These are phyloP conservation scores for Fragaria ananassa DNA, from an alignment of 306 rosid genomes.

Conservation along the genomic window DNA sequence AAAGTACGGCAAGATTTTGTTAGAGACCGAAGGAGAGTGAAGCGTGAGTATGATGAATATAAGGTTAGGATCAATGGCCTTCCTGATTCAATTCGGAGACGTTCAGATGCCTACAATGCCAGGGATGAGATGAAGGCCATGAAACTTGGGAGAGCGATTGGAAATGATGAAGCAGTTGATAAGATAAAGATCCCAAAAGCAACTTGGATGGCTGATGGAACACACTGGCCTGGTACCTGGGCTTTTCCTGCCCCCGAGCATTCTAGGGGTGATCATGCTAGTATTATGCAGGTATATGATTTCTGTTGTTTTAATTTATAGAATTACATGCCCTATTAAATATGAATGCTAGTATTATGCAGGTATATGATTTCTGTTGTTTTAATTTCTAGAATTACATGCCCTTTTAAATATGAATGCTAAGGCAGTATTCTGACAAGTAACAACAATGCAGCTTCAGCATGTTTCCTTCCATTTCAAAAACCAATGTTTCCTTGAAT, in stretches of 20 bases:
- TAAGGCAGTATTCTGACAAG: neutral
- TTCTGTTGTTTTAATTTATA: neutral
- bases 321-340: neutral
- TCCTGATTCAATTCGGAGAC: constrained; percentile 72
- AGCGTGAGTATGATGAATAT: constrained; percentile 80
- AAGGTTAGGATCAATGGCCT: constrained; percentile 73
- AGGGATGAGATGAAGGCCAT: constrained; percentile 60
- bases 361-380: constrained; percentile 33
- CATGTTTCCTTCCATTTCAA: neutral
- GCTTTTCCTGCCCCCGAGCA: constrained; percentile 44
- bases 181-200: constrained; percentile 52
- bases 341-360: constrained; percentile 42
- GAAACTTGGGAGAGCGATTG: constrained; percentile 50
- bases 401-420: neutral
- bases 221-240: constrained; percentile 91
- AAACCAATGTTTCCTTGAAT: too few relatives aligned
- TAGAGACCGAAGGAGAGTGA: constrained; percentile 67
- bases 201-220: constrained; percentile 78
- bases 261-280: constrained; percentile 76
- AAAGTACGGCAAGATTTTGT: constrained; percentile 73
- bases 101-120: constrained; percentile 66
- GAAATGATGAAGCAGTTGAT: constrained; percentile 47
- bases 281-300: constrained; percentile 63
- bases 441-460: neutral
- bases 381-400: neutral